Evolutionary conservation across 2,329 filamentous ascomycete species (phyloP).

Genomic region (Beauveria caledonica): DNA sequence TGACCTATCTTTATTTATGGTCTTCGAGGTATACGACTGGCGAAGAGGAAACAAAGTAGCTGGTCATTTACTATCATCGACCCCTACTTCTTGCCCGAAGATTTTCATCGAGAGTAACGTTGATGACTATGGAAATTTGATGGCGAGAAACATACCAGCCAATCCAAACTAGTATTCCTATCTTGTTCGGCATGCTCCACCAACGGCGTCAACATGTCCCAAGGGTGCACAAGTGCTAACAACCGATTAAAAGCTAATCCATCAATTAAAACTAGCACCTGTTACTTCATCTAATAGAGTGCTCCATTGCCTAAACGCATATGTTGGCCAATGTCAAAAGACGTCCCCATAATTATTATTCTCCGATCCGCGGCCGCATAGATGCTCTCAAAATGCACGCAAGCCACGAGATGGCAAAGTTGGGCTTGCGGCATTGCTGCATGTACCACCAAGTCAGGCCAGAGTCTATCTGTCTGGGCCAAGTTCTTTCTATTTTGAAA

Average conservation of each 20-base stretch:
- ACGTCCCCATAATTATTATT: neutral
- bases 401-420: neutral
- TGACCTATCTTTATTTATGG: conserved; percentile 57
- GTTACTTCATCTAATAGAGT: conserved; percentile 7
- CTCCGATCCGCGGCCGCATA: neutral
- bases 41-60: conserved; percentile 61
- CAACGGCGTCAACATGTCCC: neutral
- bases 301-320: neutral
- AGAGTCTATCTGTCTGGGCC: too few species aligned
- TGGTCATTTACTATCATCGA: conserved; percentile 38
- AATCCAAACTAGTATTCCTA: neutral
- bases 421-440: neutral
- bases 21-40: conserved; percentile 90
- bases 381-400: neutral
- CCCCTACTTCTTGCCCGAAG: conserved; percentile 66
- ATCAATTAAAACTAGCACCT: conserved; percentile 9
- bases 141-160: conserved; percentile 62
- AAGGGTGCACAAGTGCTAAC: neutral
- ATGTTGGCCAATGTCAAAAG: conserved; percentile 1
- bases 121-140: conserved; percentile 73
- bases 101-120: conserved; percentile 57
- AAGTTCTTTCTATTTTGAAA: too few species aligned
- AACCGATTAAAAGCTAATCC: neutral
- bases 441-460: neutral
- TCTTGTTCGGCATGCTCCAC: neutral